Base-by-base conservation (phyloP, 2,329 filamentous ascomycete genomes). In the Fusarium sp. region DNA sequence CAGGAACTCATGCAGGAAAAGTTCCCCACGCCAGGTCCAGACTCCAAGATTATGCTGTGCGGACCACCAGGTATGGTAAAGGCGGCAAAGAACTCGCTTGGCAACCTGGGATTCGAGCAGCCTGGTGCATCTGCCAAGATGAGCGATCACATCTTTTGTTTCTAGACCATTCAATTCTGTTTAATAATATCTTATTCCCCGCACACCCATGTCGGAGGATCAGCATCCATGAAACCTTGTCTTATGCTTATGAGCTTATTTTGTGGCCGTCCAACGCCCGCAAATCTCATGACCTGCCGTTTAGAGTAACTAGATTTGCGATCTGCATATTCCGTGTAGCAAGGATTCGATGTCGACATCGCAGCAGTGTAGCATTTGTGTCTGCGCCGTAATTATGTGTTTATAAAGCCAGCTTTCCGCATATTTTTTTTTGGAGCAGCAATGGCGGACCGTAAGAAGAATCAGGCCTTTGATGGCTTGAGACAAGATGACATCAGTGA, bases 41-140 rank as follows among this genome's bases (percentile, higher is more conserved):
- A 87, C 17, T 82, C 83, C 4, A 90, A 88, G 76, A 76, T 89
- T 11, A 80, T 90, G 81, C 78, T 91, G 3, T 91, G 89, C 70
- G 89, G 89, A 0, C 89, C 89, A 0, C 89, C 89, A 0, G 85
- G 84, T 0, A 88, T 91, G 87, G 80, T 91, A 4, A 85, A 85
- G 46, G 87, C 86, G 0, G 82, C 84, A 17, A 90, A 89, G 80
- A 86, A 84, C 73, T 80, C 79, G 11, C 75, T 89, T 66, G 80
- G 78, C 1, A 79, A 79, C 13, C 61, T 90, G 38, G 88, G 88
- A 0, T 90, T 85, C 66, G 79, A 86, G 66, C 80, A 83, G 58
- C 85, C 87, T 0, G 84, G 85, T 0, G 80, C 84, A 2, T 80
- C 85, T 8, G 78, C 84, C 3, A 89, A 87, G 77, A 85, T 86